Evolutionary conservation across 495 filamentous ascomycete genomes (phyloP), one percentile per base, ranked within the genome.

Genomic region (Coniosporium apollinis): DNA sequence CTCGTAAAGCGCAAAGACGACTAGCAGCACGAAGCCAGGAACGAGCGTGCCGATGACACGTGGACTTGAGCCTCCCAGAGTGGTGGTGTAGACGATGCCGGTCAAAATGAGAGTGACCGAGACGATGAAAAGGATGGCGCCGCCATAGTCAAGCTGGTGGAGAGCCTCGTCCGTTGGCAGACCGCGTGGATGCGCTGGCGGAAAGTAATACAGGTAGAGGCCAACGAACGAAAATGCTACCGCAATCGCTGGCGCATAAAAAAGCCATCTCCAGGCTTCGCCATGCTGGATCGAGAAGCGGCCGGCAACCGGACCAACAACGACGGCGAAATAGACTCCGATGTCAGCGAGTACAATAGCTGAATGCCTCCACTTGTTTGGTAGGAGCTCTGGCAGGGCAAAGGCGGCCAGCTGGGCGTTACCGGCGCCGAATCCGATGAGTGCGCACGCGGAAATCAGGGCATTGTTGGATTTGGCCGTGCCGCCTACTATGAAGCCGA

Each of bases 1-100:
- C 38, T 63, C 61, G 33, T 54, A 65, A 7, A 54, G 22, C 0
- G 36, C 56, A 29, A 64, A 62, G 5, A 39, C 37, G 14, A 47
- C 48, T 1, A 65, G 41, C 11, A 49, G 25, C 2, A 50, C 40
- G 4, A 50, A 43, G n/a, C 62, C 62, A 7, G 58, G 28, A 5
- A 60, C 31, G 5, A 64, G 34, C 0, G 59, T 54, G 9, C 58
- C 35, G 18, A 65, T 47, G 4, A 57, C 61, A 33, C 6, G 8
- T 7, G 33, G 32, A 19, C 43, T 33, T 13, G 22, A 26, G 5
- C 32, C 10, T 9, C 22, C 13, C 5, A 44, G 26, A 17, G 28
- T 34, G 9, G 39, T 37, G 10, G 43, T 37, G 39, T 37, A 45
- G 33, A 45, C 34, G 29, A 42, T 43, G 21, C 43, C 43, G 1